Evolutionary conservation across 306 rosid species (phyloP).

Genomic region (Gleditsia sinensis): DNA sequence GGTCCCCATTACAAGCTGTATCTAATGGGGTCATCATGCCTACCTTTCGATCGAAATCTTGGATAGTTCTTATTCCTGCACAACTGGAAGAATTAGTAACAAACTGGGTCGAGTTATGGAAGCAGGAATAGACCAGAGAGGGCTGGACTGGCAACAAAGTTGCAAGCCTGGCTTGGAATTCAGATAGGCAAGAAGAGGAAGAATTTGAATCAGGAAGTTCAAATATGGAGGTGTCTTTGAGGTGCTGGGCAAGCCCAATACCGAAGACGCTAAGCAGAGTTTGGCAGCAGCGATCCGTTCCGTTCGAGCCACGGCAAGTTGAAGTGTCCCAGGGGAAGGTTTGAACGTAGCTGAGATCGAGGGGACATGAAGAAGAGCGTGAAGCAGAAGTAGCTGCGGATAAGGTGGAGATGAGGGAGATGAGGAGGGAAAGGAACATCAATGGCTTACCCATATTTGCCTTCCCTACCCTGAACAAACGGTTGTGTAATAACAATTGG

Average conservation of each 20-base stretch:
- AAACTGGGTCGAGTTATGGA: slow-evolving; percentile 51
- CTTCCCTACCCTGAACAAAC: not conserved
- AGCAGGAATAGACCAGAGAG: slow-evolving; percentile 47
- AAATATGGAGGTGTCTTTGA: slow-evolving; percentile 55
- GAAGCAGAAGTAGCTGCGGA: not conserved
- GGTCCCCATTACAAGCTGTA: slow-evolving; percentile 53
- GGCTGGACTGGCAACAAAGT: slow-evolving; percentile 45
- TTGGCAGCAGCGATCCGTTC: slow-evolving; percentile 57
- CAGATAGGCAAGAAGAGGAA: slow-evolving; percentile 63
- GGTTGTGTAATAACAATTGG: not conserved
- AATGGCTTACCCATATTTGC: slow-evolving; percentile 29
- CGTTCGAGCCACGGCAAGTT: slow-evolving; percentile 41
- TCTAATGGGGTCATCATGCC: slow-evolving; percentile 43
- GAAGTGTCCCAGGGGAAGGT: slow-evolving; percentile 82
- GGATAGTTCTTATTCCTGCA: slow-evolving; percentile 55
- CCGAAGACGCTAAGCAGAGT: slow-evolving; percentile 65
- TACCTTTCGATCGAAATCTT: slow-evolving; percentile 53
- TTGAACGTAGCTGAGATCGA: slow-evolving; percentile 67
- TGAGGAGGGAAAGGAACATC: not conserved
- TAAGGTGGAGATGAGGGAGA: slow-evolving; percentile 5
- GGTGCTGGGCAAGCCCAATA: slow-evolving; percentile 65
- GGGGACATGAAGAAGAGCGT: slow-evolving; percentile 53
- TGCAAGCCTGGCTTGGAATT: slow-evolving; percentile 42
- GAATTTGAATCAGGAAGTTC: slow-evolving; percentile 48
- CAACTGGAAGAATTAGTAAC: slow-evolving; percentile 50